These are phyloP conservation scores for Pseudogymnoascus sp. DNA, from an alignment of 2,329 filamentous ascomycete species.

Conservation along the genomic window DNA sequence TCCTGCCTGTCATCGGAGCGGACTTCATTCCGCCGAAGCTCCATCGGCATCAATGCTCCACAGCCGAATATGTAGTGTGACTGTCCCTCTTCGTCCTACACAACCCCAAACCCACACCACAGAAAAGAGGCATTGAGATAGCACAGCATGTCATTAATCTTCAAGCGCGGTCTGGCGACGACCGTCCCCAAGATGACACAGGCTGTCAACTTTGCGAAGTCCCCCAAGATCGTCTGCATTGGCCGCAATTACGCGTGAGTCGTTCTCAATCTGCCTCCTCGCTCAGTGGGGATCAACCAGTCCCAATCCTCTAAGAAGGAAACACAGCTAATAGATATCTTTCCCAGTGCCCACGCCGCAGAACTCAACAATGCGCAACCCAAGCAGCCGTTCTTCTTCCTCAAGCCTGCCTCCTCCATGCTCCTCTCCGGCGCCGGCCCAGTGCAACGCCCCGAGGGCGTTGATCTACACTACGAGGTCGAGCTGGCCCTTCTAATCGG, in stretches of 20 bases:
- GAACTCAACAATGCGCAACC: constrained; percentile 82
- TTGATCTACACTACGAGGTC: constrained; percentile 87
- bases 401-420: constrained; percentile 86
- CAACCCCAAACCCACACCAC: background rate
- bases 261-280: constrained; percentile 11
- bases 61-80: background rate
- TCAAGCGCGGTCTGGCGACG: constrained; percentile 24
- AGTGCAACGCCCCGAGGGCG: constrained; percentile 71
- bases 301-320: constrained; percentile 6
- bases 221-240: constrained; percentile 59
- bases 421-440: constrained; percentile 70
- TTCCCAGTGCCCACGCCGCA: constrained; percentile 72
- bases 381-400: constrained; percentile 97
- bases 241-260: constrained; percentile 90
- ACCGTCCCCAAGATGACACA: constrained; percentile 26
- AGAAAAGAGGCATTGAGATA: background rate
- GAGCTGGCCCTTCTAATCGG: constrained; percentile 87
- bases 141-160: background rate
- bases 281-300: background rate
- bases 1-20: background rate
- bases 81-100: background rate
- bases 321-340: constrained; percentile 10
- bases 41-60: background rate
- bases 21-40: background rate
- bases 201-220: constrained; percentile 29